Base-by-base conservation (phyloP, 2,329 filamentous ascomycete genomes). In the Onygena corvina region DNA sequence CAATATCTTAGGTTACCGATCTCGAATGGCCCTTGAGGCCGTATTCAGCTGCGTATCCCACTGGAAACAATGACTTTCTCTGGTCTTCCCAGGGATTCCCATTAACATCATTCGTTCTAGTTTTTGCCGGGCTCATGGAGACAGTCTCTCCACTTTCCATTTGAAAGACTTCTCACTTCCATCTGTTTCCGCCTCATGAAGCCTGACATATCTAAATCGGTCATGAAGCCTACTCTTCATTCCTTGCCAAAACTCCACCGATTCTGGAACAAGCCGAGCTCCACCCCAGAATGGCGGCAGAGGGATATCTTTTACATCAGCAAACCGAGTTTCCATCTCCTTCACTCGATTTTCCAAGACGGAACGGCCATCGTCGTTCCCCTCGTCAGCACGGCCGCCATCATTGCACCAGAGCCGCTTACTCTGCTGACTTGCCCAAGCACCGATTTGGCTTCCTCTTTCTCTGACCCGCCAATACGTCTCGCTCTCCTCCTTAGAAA, bases 231-330 rank as follows among this genome's bases (percentile, higher is more conserved):
- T 76, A 68, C 83, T 94, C 62, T 86, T 77, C 59, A 92, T 77
- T 2, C 92, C 92, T 73, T 95, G 89, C 79, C 92, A 98, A 65
- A 98, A 98, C 75, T 98, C 92, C 45, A 98, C 76, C 58, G 80
- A 78, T 61, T 88, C 84, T 0, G 92, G 90, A 55, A 89, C 75
- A 52, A 98, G 77, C 58, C 90, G 80, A 64, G 95, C 64, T 0
- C 92, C 92, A 25, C 92, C 92, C 92, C 92, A 98, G 64, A 94
- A 95, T 7, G 85, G 82, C 3, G 92, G 92, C 46, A 95, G 81
- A 1, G 89, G 89, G 56, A 98, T 94, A 50, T 84, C 69, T 23
- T 94, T 84, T 55, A 76, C 61, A 1, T 80, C 85, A 35, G 81
- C 76, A 63, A 94, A 98, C 57, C 71, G 75, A 64, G 76, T 70